A percentile compares a stretch with the other conserved stretches of the same genome.
Conservation (phyloP, 345 rosid genomes). For the Kernera saxatilis region DNA sequence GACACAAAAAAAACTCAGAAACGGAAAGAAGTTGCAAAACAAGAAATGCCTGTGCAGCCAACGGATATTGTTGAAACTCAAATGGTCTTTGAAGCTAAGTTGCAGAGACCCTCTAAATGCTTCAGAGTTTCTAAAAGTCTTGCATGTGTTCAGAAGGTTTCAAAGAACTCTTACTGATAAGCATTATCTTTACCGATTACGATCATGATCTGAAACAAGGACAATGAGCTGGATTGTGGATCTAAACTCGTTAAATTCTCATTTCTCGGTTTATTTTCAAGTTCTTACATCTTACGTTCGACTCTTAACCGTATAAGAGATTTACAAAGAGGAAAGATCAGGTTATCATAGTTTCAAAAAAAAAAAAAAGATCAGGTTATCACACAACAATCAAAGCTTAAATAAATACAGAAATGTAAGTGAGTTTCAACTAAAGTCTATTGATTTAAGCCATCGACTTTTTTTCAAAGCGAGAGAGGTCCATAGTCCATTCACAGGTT, state of each 20-base stretch:
- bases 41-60: not conserved
- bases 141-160: not conserved
- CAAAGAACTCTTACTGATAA: not conserved
- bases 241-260: not conserved
- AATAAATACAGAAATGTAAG: not conserved
- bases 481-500: not conserved
- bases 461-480: not conserved
- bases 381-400: not conserved
- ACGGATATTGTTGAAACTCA: not conserved
- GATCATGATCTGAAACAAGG: not conserved
- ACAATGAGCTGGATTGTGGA: not conserved
- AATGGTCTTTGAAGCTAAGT: not conserved
- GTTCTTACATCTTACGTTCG: not conserved
- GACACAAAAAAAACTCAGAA: not conserved
- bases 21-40: not conserved
- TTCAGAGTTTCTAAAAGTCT: not conserved
- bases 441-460: not conserved
- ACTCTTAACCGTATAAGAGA: not conserved
- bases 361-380: not conserved
- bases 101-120: not conserved
- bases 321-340: not conserved
- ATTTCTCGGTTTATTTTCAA: not conserved
- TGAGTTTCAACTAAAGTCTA: not conserved
- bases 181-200: not conserved
- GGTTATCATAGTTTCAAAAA: too few relatives aligned